phyloP scores from a whole-genome alignment of 495 filamentous ascomycete species.

The Aspergillus nanangensis region DNA sequence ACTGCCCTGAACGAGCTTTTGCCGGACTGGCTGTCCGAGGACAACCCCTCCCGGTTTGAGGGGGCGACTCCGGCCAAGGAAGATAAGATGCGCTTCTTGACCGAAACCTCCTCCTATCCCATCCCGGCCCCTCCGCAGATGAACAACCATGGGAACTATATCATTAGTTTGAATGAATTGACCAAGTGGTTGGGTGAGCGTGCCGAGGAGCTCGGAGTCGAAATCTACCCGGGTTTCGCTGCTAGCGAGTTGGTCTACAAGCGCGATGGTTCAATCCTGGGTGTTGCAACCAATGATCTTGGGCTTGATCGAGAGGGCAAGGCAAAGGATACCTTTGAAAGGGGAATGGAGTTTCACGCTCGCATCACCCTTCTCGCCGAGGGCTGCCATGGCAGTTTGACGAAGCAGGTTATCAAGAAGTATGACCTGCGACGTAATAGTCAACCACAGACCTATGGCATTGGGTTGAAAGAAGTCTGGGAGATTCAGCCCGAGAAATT shows the following conservation, averaged over 20 bases:
- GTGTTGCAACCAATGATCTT: conserved; percentile 94
- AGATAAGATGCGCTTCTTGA: conserved; percentile 93
- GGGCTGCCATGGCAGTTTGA: conserved; percentile 93
- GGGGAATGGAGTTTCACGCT: conserved; percentile 98
- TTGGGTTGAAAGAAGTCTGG: conserved; percentile 97
- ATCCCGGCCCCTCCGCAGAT: conserved; percentile 93
- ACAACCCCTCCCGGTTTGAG: conserved; percentile 81
- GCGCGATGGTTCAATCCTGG: conserved; percentile 80
- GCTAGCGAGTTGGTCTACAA: conserved; percentile 89
- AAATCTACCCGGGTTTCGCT: conserved; percentile 94
- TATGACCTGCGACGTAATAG: conserved; percentile 86
- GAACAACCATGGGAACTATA: conserved; percentile 98
- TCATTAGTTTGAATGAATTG: conserved; percentile 90
- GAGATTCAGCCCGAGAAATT: conserved; percentile 94
- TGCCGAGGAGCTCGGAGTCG: conserved; percentile 96
- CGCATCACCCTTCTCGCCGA: conserved; percentile 90
- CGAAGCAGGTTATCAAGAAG: conserved; percentile 93
- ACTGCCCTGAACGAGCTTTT: conserved; percentile 84
- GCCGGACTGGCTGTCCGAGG: conserved; percentile 86
- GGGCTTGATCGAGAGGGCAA: conserved; percentile 77
- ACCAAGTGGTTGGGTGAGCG: conserved; percentile 93
- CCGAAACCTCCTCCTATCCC: conserved; percentile 71
- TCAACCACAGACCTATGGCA: conserved; percentile 89
- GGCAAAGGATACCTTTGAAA: conserved; percentile 86
- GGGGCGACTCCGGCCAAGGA: conserved; percentile 73